Conservation (phyloP, 371 early-diverging fungal genomes). For the Syncephalastrum monosporum region DNA sequence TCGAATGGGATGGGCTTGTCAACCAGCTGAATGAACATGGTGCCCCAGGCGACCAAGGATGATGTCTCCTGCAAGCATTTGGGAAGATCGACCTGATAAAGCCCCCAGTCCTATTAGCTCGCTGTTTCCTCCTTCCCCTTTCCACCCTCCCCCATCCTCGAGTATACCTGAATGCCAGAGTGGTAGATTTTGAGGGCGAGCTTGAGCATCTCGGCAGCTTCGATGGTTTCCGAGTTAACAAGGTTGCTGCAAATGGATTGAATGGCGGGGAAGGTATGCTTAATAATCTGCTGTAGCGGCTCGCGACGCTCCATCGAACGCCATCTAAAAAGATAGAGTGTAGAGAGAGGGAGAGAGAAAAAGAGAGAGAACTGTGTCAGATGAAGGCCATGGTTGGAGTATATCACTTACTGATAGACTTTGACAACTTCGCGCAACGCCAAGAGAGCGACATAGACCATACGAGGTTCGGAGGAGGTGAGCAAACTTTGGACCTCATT, state of each 20-base stretch:
- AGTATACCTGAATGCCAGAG: conserved; percentile 60
- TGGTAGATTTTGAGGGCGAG: conserved; percentile 78
- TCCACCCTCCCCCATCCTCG: too few relatives aligned
- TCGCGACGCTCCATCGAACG: conserved; percentile 53
- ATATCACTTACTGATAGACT: conserved; percentile 68
- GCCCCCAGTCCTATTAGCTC: too few relatives aligned
- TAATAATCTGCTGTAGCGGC: conserved; percentile 66
- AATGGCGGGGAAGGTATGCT: conserved; percentile 71
- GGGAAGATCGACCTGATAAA: conserved; percentile 59
- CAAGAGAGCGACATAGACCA: conserved; percentile 73
- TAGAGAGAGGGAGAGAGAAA: too few relatives aligned
- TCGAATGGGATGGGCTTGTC: conserved; percentile 61
- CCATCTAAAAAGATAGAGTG: conserved; percentile 41
- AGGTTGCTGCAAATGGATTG: conserved; percentile 67
- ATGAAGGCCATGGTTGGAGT: not conserved
- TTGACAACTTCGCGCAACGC: conserved; percentile 79
- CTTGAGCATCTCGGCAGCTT: conserved; percentile 84
- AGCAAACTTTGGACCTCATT: conserved; percentile 60
- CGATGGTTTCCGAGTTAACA: conserved; percentile 53
- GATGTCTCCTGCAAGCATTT: conserved; percentile 63
- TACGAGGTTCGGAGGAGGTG: conserved; percentile 60
- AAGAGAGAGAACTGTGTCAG: too few relatives aligned
- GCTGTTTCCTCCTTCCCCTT: too few relatives aligned
- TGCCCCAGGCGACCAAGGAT: conserved; percentile 83
- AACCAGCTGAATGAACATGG: conserved; percentile 76